Conservation (phyloP, 2,329 filamentous ascomycete species). For the Ceratocystis smalleyi region DNA sequence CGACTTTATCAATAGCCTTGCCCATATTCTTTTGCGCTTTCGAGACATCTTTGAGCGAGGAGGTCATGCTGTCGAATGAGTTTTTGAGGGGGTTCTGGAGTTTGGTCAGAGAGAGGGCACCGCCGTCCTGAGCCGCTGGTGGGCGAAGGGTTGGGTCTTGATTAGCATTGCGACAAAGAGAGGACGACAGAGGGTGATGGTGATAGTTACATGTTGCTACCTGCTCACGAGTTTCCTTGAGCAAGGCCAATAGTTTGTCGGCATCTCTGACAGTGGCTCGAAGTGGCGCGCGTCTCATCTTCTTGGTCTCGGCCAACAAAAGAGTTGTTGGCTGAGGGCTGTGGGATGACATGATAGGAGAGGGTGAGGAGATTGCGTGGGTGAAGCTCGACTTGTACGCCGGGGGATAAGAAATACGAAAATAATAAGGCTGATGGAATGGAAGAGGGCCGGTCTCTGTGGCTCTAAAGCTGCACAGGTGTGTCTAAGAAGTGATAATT, state of each 20-base stretch:
- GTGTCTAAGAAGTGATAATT: not conserved
- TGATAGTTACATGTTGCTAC: conserved; percentile 49
- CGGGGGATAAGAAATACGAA: too few species aligned
- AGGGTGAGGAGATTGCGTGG: not conserved
- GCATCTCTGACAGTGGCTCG: conserved; percentile 61
- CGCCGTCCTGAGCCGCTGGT: conserved; percentile 48
- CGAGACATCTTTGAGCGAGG: conserved; percentile 69
- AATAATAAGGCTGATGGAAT: too few species aligned
- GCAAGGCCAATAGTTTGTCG: conserved; percentile 64
- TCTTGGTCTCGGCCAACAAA: conserved; percentile 58
- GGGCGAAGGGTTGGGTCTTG: not conserved
- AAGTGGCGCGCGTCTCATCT: conserved; percentile 53
- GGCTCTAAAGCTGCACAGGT: not conserved
- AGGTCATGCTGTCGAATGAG: conserved; percentile 64
- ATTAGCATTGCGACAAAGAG: conserved; percentile 15
- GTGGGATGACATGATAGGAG: conserved; percentile 3
- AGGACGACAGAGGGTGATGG: not conserved
- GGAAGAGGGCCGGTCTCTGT: not conserved
- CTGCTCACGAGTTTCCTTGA: conserved; percentile 56
- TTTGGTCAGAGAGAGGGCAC: conserved; percentile 61
- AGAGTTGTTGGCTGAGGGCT: conserved; percentile 33
- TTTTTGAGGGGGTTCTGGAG: conserved; percentile 75
- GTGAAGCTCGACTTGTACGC: not conserved
- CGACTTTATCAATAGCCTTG: conserved; percentile 69
- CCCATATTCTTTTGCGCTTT: conserved; percentile 69